A percentile compares a stretch with the other conserved stretches of the same genome.
phyloP scores from a whole-genome alignment of 2,329 filamentous ascomycete genomes.

The Didymella pinodella region DNA sequence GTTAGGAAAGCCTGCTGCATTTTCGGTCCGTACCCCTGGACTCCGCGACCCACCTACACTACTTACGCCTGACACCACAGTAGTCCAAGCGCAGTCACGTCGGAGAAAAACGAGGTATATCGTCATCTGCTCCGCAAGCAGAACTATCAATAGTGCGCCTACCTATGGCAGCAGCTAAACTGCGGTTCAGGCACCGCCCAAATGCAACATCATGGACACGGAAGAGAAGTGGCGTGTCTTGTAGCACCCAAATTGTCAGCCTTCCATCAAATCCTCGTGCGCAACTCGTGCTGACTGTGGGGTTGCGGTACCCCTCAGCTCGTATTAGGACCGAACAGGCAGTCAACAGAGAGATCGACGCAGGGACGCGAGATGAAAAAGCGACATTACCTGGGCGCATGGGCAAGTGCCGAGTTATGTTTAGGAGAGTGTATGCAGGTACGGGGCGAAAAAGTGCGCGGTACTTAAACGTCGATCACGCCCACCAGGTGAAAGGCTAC shows the following conservation, averaged over 20 bases:
- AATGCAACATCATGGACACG: conserved; percentile 19
- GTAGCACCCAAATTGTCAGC: conserved; percentile 7
- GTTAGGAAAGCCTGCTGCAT: too few relatives aligned
- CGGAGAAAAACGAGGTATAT: conserved; percentile 6
- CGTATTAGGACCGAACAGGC: conserved; percentile 18
- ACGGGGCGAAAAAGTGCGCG: background rate
- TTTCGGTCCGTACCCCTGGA: too few relatives aligned
- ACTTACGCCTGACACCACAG: too few relatives aligned
- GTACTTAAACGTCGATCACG: conserved; percentile 16
- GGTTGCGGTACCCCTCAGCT: conserved; percentile 16
- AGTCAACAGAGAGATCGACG: conserved; percentile 17
- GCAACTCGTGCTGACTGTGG: conserved; percentile 16
- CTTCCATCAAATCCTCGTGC: conserved; percentile 14
- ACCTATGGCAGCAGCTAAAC: conserved; percentile 7
- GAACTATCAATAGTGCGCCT: conserved; percentile 10
- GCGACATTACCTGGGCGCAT: conserved; percentile 18
- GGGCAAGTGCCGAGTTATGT: conserved; percentile 21
- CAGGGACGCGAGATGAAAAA: conserved; percentile 18
- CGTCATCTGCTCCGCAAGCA: conserved; percentile 7
- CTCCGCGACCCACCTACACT: too few relatives aligned
- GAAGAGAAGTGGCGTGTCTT: conserved; percentile 9
- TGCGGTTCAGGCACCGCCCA: conserved; percentile 2
- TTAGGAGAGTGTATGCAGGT: conserved; percentile 18
- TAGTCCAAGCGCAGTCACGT: conserved; percentile 8
- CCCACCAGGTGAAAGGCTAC: conserved; percentile 2